Conservation (phyloP, 805 yeast species). For the Wickerhamiella vanderwaltii region DNA sequence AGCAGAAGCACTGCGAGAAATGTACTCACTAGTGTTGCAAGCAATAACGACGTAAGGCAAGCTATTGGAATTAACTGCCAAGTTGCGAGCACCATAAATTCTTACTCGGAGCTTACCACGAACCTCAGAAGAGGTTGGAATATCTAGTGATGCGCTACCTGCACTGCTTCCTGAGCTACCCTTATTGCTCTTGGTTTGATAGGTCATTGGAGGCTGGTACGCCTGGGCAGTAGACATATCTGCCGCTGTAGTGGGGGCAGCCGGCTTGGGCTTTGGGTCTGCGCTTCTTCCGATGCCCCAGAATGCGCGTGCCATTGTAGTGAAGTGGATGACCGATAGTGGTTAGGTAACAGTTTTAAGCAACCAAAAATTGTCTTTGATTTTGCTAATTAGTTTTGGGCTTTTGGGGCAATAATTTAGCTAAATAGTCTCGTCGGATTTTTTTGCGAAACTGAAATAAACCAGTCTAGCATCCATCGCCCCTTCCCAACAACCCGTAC, state of each 20-base stretch:
- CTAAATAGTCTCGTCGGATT: too few relatives aligned
- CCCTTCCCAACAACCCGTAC: too few relatives aligned
- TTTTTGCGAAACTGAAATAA: too few relatives aligned
- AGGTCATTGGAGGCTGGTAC: constrained; percentile 8
- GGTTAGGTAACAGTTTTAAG: constrained; percentile 10
- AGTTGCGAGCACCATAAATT: constrained; percentile 66
- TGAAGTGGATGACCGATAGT: constrained; percentile 12
- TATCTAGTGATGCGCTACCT: constrained; percentile 10
- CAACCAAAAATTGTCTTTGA: too few relatives aligned
- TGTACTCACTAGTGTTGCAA: constrained; percentile 82
- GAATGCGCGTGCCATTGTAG: constrained; percentile 9
- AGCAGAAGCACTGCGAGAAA: constrained; percentile 36
- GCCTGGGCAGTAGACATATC: background rate
- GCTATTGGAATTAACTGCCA: constrained; percentile 29
- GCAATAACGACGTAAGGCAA: constrained; percentile 66
- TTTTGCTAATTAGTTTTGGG: too few relatives aligned
- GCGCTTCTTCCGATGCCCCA: constrained; percentile 12
- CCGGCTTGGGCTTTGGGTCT: constrained; percentile 5
- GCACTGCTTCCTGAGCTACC: background rate
- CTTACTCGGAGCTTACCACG: constrained; percentile 68
- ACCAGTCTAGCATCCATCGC: too few relatives aligned
- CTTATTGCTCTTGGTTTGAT: constrained; percentile 6
- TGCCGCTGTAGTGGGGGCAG: background rate
- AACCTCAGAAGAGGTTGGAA: constrained; percentile 17
- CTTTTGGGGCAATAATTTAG: too few relatives aligned